Percentiles rank a stretch among this genome's conserved stretches.
Evolutionary conservation across 768 basidiomycete genomes (phyloP).

Genomic region (Tylopilus sp.): DNA sequence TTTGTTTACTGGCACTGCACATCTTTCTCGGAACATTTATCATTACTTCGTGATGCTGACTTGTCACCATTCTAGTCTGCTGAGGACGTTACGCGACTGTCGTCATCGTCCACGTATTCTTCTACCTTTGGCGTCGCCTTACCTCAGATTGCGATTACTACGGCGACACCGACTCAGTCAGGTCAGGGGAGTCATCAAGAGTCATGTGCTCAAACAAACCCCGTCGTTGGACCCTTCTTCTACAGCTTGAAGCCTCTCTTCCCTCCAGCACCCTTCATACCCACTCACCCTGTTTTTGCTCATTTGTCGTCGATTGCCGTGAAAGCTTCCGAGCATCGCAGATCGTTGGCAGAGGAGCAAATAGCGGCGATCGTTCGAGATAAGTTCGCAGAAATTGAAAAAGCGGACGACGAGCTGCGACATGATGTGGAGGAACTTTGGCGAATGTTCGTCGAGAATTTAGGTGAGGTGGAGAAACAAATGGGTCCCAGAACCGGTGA

Average conservation of each 20-base stretch:
- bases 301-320: constrained; percentile 60
- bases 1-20: constrained; percentile 8
- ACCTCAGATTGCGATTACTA: constrained; percentile 21
- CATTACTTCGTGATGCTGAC: constrained; percentile 12
- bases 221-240: constrained; percentile 38
- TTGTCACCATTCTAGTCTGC: constrained; percentile 22
- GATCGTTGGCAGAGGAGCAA: constrained; percentile 56
- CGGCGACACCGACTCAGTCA: constrained; percentile 27
- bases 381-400: constrained; percentile 56
- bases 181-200: constrained; percentile 27
- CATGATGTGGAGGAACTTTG: constrained; percentile 62
- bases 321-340: constrained; percentile 50
- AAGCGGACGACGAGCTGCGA: constrained; percentile 50
- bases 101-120: constrained; percentile 44
- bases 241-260: constrained; percentile 59
- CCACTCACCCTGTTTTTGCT: constrained; percentile 67
- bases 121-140: constrained; percentile 45
- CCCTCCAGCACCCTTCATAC: constrained; percentile 72
- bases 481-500: constrained; percentile 19
- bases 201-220: constrained; percentile 18
- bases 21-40: constrained; percentile 1
- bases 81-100: constrained; percentile 21
- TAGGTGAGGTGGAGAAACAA: constrained; percentile 43
- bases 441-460: constrained; percentile 50
- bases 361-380: constrained; percentile 49